These are phyloP conservation scores for Candida ovalis DNA, from an alignment of 805 yeast genomes.

Conservation along the genomic window DNA sequence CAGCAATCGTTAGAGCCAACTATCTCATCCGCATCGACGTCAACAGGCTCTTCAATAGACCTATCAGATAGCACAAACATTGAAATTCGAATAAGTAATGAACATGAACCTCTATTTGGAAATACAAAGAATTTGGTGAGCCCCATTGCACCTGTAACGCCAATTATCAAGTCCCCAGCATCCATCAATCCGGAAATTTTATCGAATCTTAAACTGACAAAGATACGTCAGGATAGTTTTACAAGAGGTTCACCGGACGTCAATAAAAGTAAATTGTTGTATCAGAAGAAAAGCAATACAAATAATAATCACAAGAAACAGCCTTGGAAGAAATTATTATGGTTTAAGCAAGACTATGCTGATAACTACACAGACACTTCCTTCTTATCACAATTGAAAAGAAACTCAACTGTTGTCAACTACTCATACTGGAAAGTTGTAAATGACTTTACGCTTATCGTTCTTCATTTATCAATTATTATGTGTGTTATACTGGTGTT, in stretches of 20 bases:
- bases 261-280: neutral
- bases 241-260: neutral
- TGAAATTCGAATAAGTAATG: neutral
- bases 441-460: slow-evolving; percentile 67
- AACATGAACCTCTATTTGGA: neutral
- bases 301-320: slow-evolving; percentile 7
- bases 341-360: slow-evolving; percentile 81
- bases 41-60: neutral
- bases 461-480: slow-evolving; percentile 61
- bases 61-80: neutral
- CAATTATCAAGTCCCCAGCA: neutral
- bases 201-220: neutral
- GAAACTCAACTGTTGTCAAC: slow-evolving; percentile 70
- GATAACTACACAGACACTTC: slow-evolving; percentile 86
- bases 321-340: slow-evolving; percentile 82
- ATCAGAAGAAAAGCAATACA: neutral
- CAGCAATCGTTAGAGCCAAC: neutral
- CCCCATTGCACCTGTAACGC: neutral
- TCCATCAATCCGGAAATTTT: neutral
- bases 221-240: neutral
- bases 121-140: neutral
- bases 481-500: slow-evolving; percentile 67
- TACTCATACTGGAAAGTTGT: slow-evolving; percentile 62
- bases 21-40: neutral
- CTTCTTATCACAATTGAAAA: slow-evolving; percentile 73